These are phyloP conservation scores for Achlya hypogyna DNA, from an alignment of 352 stramenopile species.

Conservation along the genomic window DNA sequence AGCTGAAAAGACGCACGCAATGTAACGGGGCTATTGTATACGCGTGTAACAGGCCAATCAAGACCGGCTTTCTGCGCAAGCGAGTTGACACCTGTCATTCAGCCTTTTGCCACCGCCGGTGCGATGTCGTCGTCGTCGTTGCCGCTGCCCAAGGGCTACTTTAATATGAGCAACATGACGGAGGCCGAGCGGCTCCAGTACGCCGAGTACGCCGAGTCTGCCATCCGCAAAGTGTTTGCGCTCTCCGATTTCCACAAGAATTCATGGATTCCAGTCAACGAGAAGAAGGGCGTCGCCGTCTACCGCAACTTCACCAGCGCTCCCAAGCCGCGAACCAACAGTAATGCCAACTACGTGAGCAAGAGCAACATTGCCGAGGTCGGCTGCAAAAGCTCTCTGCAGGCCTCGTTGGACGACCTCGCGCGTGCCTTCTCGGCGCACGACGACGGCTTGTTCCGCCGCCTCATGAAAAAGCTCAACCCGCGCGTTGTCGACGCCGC, in stretches of 20 bases:
- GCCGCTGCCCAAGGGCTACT: conserved; percentile 65
- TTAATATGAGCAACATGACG: conserved; percentile 55
- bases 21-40: too few relatives aligned
- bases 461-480: conserved; percentile 79
- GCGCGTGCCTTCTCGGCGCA: conserved; percentile 66
- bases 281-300: conserved; percentile 75
- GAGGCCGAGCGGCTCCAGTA: conserved; percentile 67
- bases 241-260: conserved; percentile 73
- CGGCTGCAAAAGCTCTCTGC: conserved; percentile 52
- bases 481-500: conserved; percentile 65
- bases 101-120: not conserved
- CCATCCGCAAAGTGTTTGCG: conserved; percentile 75
- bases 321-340: conserved; percentile 39
- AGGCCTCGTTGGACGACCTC: conserved; percentile 63
- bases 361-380: conserved; percentile 77
- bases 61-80: not conserved
- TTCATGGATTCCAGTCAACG: conserved; percentile 73
- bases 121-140: conserved; percentile 56
- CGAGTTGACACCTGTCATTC: not conserved
- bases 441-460: conserved; percentile 63
- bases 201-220: conserved; percentile 71
- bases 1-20: too few relatives aligned
- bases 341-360: conserved; percentile 33
- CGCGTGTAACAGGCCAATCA: too few relatives aligned
- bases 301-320: conserved; percentile 67